Base-by-base conservation (phyloP, 1,284 basidiomycete genomes). In the Heterobasidion occidentale region DNA sequence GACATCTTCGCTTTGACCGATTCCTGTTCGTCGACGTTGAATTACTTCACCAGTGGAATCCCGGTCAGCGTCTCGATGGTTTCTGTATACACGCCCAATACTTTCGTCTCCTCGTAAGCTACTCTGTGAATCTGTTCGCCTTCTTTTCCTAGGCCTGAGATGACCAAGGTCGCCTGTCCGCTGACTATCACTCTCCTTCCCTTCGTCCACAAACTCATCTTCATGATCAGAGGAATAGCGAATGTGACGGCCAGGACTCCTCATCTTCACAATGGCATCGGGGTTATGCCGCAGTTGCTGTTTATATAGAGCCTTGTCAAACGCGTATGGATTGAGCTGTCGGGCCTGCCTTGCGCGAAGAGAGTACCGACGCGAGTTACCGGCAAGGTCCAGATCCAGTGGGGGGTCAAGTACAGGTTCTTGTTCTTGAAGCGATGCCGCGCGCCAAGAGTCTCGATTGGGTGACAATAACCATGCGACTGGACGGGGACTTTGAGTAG, bases 201-300 rank as follows among this genome's bases (percentile, higher is more conserved):
- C 38, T n/a, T 49, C 54, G 27, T 46, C 36, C 44, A 49, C 58
- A 8, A 42, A 36, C 14, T 50, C 42, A 38, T 56, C 42, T 35
- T 58, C 50, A 9, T 45, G 51, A n/a, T 42, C 38, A 3, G 61
- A 53, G 17, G 54, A 53, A 3, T 48, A 49, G 45, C 46, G 15
- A 8, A 27, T 56, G 58, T 60, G 56, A 56, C 59, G 59, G 58
- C 61, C n/a, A 49, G 68, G 66, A 60, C 70, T 72, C 51, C 64
- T 68, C 44, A 72, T 61, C 53, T 77, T 80, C 46, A 86, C 72
- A 46, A 86, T 78, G 3, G 83, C 83, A 33, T 86, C 84, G 7
- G 83, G 83, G 58, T 75, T 75, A 5, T 65, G 58, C 38, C 70
- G 70, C 54, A 86, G 64, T 38, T 75, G 71, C 14, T 66, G 65